Conservation (phyloP, 345 rosid genomes). For the Euphorbia pulcherrima region DNA sequence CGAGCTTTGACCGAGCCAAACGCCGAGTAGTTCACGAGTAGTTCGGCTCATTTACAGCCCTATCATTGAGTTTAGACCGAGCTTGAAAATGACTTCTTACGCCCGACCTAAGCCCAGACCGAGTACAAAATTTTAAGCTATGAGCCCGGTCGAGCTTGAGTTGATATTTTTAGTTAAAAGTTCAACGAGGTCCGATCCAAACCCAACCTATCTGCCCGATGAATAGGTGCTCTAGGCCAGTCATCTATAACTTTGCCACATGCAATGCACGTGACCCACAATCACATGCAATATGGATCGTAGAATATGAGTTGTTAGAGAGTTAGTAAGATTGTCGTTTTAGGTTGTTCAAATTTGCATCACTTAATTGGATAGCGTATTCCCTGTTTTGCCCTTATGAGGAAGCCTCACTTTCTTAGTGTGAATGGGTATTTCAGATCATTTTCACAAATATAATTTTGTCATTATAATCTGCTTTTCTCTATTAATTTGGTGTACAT, state of each 20-base stretch:
- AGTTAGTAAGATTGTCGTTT: constrained; percentile 19
- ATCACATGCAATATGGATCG: constrained; percentile 17
- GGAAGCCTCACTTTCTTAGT: neutral
- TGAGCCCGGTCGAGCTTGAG: no score
- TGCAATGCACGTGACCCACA: constrained; percentile 23
- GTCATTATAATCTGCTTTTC: neutral
- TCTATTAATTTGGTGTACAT: neutral
- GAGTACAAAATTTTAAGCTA: no score
- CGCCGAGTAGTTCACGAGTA: no score
- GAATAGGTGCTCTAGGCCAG: neutral
- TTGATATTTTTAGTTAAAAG: no score
- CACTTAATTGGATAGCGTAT: neutral
- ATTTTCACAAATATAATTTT: neutral
- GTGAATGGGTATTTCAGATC: neutral
- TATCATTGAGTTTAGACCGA: no score
- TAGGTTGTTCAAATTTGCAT: constrained; percentile 13
- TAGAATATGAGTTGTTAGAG: neutral
- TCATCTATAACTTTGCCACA: neutral
- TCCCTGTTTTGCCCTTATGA: neutral
- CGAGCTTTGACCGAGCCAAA: no score
- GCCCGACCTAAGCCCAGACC: no score
- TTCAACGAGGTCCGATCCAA: no score
- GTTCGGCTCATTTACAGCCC: no score
- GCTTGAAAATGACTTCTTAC: no score
- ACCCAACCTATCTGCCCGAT: no score